Conservation (phyloP, 805 yeast genomes). For the Saccharomycopsis guyanensis region DNA sequence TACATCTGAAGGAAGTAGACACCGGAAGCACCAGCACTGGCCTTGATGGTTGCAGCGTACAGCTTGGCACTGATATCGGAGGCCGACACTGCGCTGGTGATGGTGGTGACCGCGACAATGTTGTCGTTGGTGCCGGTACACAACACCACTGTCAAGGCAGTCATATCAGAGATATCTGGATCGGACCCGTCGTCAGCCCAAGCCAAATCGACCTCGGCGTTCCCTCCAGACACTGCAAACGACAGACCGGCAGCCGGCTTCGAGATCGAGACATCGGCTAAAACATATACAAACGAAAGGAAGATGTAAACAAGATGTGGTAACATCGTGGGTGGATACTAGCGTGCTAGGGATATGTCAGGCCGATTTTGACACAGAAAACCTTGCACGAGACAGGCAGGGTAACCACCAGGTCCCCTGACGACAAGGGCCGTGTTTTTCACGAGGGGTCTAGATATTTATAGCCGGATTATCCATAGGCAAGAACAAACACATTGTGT, state of each 20-base stretch:
- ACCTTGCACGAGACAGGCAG: too few species aligned
- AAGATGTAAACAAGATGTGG: neutral
- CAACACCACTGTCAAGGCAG: constrained; percentile 43
- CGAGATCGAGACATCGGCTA: constrained; percentile 26
- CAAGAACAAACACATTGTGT: too few species aligned
- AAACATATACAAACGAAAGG: too few species aligned
- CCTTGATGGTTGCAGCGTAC: neutral
- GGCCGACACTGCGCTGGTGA: neutral
- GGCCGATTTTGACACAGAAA: too few species aligned
- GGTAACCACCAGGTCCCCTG: too few species aligned
- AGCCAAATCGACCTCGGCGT: constrained; percentile 25
- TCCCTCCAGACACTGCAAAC: constrained; percentile 25
- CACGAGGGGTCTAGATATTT: too few species aligned
- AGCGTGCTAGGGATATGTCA: too few species aligned
- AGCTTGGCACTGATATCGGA: neutral
- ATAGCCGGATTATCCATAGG: too few species aligned
- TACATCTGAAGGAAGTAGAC: constrained; percentile 64
- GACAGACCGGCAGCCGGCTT: constrained; percentile 24
- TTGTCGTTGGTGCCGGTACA: constrained; percentile 58
- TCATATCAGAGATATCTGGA: constrained; percentile 40
- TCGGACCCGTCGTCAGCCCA: constrained; percentile 51
- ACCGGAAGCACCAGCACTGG: constrained; percentile 34
- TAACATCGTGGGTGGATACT: too few species aligned
- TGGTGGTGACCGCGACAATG: constrained; percentile 26
- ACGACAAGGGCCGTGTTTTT: too few species aligned